These are phyloP conservation scores for Rhododendron ovatum DNA, from an alignment of 148 eudicot genomes.

Conservation along the genomic window DNA sequence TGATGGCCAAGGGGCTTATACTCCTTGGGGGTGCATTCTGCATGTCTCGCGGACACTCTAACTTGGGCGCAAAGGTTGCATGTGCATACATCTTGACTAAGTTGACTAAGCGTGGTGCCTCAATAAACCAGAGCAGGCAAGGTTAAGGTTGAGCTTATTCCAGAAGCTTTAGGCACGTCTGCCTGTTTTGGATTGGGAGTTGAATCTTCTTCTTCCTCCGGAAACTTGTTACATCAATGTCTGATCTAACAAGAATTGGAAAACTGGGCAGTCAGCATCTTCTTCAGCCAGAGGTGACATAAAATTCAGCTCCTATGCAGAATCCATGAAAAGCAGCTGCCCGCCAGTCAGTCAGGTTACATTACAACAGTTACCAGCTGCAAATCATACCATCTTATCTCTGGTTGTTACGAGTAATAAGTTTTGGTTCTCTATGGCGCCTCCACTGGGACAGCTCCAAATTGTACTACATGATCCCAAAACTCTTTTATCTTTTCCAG, in stretches of 20 bases:
- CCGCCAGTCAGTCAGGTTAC: background rate
- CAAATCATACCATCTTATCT: background rate
- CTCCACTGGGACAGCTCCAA: background rate
- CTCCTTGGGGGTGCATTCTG: conserved; percentile 72
- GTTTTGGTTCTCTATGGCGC: background rate
- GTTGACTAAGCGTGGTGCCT: conserved; percentile 42
- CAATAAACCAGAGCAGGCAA: conserved; percentile 24
- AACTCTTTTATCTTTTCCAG: background rate
- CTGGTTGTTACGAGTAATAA: background rate
- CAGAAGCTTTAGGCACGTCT: background rate
- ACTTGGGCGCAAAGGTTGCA: conserved; percentile 73
- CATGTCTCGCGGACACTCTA: conserved; percentile 61
- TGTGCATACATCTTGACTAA: conserved; percentile 58
- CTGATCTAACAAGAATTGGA: background rate
- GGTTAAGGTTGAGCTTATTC: conserved; percentile 15
- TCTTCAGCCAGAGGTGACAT: background rate
- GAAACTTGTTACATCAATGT: background rate
- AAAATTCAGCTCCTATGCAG: background rate
- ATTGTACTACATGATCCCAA: background rate
- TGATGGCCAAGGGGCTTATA: conserved; percentile 64
- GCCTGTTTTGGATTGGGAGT: background rate
- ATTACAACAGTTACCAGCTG: background rate
- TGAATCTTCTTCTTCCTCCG: background rate
- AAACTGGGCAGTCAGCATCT: background rate
- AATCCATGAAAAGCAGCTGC: background rate